Conservation (phyloP, 371 early-diverging fungal genomes). For the Phascolomyces articulosus region DNA sequence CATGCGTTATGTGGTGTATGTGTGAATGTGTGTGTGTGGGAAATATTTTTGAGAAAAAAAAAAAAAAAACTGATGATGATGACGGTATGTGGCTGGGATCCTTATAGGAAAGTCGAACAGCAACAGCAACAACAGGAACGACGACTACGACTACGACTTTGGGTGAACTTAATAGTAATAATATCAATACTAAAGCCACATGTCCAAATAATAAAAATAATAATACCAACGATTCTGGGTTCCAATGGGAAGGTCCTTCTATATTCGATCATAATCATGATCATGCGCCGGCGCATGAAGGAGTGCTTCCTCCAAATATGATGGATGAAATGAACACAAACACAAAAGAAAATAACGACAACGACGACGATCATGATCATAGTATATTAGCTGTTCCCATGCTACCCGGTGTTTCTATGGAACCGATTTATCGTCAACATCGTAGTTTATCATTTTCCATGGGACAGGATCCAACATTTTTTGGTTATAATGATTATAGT, state of each 20-base stretch:
- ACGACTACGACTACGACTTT: too few relatives aligned
- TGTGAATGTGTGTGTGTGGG: neutral
- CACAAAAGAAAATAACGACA: neutral
- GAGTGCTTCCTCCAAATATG: neutral
- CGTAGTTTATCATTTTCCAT: slow-evolving; percentile 55
- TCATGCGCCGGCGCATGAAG: slow-evolving; percentile 4
- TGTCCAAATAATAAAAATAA: neutral
- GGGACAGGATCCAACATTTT: slow-evolving; percentile 48
- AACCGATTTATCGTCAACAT: slow-evolving; percentile 50
- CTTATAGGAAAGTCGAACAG: neutral
- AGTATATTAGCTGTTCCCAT: slow-evolving; percentile 46
- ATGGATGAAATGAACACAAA: neutral
- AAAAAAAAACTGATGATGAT: too few relatives aligned
- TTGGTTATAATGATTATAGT: slow-evolving; percentile 46
- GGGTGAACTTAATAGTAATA: neutral
- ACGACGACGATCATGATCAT: neutral
- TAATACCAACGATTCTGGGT: neutral
- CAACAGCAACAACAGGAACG: too few relatives aligned
- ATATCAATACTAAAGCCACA: neutral
- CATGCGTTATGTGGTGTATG: neutral
- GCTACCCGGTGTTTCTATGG: slow-evolving; percentile 41
- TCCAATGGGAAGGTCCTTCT: slow-evolving; percentile 27
- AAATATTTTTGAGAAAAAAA: neutral
- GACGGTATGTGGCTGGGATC: too few relatives aligned
- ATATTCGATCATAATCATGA: slow-evolving; percentile 25